Percentiles rank a stretch among this genome's conserved stretches.
Evolutionary conservation across 2,329 filamentous ascomycete species (phyloP).

Genomic region (Dactylellina sp.): DNA sequence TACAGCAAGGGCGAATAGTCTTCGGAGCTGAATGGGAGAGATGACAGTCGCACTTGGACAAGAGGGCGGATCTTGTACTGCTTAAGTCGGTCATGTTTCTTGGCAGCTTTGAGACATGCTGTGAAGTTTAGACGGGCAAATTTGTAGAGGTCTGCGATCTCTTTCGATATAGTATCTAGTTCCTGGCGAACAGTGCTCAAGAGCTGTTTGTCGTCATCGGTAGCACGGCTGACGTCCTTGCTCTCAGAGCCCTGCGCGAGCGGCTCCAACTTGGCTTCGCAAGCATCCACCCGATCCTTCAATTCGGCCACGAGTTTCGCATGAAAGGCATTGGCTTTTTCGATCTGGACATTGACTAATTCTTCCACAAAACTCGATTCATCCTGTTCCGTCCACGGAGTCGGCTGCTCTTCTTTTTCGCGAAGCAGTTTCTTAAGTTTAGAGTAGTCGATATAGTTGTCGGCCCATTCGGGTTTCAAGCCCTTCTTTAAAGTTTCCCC

Average conservation of each 20-base stretch:
- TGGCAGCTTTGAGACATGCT: conserved; percentile 95
- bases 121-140: conserved; percentile 98
- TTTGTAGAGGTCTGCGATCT: conserved; percentile 92
- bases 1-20: conserved; percentile 91
- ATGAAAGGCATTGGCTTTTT: conserved; percentile 94
- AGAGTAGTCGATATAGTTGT: conserved; percentile 93
- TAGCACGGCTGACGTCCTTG: conserved; percentile 60
- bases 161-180: conserved; percentile 86
- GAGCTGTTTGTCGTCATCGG: conserved; percentile 64
- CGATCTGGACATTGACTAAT: conserved; percentile 90
- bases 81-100: conserved; percentile 94
- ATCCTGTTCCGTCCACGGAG: conserved; percentile 87
- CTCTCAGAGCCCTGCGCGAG: conserved; percentile 64
- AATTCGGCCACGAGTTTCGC: conserved; percentile 82
- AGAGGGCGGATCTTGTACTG: conserved; percentile 91
- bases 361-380: conserved; percentile 95
- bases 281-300: conserved; percentile 80
- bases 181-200: conserved; percentile 75
- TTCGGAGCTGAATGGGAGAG: conserved; percentile 93
- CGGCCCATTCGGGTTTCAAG: conserved; percentile 87
- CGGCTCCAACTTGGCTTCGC: conserved; percentile 74
- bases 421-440: conserved; percentile 91
- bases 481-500: conserved; percentile 85
- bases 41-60: conserved; percentile 88
- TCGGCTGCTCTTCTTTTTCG: conserved; percentile 72